Conservation (phyloP, 1,139 yeast species). For the Protomyces inouyei region DNA sequence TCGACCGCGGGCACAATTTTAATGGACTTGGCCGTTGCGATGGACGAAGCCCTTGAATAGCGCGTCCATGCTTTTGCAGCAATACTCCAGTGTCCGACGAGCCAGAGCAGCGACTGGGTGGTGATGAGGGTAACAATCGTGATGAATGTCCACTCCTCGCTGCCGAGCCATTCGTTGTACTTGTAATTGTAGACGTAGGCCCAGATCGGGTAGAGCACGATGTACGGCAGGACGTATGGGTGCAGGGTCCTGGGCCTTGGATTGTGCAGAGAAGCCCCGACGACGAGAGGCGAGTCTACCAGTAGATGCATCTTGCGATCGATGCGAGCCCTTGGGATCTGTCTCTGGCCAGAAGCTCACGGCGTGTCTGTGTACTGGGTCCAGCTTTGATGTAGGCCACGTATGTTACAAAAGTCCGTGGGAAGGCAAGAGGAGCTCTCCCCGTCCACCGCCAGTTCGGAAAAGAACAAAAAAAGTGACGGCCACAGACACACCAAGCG, state of each 20-base stretch:
- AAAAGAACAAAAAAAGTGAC: too few relatives aligned
- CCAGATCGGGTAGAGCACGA: slow-evolving; percentile 71
- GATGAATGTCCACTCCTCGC: slow-evolving; percentile 71
- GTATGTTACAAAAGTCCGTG: too few relatives aligned
- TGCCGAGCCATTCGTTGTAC: slow-evolving; percentile 60
- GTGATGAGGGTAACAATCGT: slow-evolving; percentile 70
- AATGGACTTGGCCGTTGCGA: slow-evolving; percentile 44
- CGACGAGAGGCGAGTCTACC: slow-evolving; percentile 19
- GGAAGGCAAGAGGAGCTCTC: too few relatives aligned
- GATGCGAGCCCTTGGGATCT: too few relatives aligned
- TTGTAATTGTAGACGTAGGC: slow-evolving; percentile 48
- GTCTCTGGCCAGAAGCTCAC: too few relatives aligned
- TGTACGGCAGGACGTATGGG: slow-evolving; percentile 83
- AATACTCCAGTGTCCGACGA: slow-evolving; percentile 95
- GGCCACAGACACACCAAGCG: too few relatives aligned
- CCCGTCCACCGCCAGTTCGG: too few relatives aligned
- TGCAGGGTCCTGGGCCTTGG: slow-evolving; percentile 58
- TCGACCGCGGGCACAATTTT: slow-evolving; percentile 78
- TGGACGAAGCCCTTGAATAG: slow-evolving; percentile 41
- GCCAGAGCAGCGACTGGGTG: slow-evolving; percentile 68
- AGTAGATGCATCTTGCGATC: not conserved
- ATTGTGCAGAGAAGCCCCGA: slow-evolving; percentile 59
- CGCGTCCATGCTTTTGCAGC: slow-evolving; percentile 67
- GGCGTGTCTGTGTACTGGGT: too few relatives aligned
- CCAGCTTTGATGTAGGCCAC: too few relatives aligned